Conservation (phyloP, 192 early-diverging fungal genomes). For the Backusella circina region DNA sequence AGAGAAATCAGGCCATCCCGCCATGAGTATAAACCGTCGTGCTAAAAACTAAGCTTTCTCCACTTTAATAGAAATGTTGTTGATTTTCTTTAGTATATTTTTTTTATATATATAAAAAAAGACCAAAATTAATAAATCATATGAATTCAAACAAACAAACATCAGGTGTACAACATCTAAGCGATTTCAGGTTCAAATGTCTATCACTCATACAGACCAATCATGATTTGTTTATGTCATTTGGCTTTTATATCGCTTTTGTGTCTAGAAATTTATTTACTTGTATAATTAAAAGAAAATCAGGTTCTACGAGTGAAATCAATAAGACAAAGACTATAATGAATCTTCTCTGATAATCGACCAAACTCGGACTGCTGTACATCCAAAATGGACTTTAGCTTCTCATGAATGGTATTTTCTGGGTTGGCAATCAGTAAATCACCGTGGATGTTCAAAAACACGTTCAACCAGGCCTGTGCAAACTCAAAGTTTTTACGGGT, state of each 20-base stretch:
- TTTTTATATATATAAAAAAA: not conserved
- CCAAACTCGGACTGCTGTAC: constrained; percentile 25
- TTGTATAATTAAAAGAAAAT: not conserved
- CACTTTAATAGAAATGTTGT: not conserved
- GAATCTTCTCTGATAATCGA: constrained; percentile 36
- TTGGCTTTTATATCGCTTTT: not conserved
- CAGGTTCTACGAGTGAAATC: constrained; percentile 37
- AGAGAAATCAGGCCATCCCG: constrained; percentile 3
- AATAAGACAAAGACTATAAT: constrained; percentile 41
- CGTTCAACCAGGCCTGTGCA: constrained; percentile 71
- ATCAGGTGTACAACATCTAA: not conserved
- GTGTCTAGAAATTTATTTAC: not conserved
- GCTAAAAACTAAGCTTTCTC: not conserved
- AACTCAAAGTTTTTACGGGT: constrained; percentile 84
- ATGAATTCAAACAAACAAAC: not conserved
- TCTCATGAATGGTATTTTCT: constrained; percentile 35
- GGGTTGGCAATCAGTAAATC: constrained; percentile 68
- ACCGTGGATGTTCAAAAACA: constrained; percentile 79
- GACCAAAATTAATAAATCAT: not conserved
- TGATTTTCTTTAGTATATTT: not conserved
- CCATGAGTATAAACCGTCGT: not conserved
- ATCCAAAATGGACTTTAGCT: constrained; percentile 36
- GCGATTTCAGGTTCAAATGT: not conserved
- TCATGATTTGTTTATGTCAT: not conserved
- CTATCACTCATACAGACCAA: not conserved